A percentile compares a stretch with the other conserved stretches of the same genome.
Conservation (phyloP, 2,329 filamentous ascomycete genomes). For the Pseudogymnoascus sp. region DNA sequence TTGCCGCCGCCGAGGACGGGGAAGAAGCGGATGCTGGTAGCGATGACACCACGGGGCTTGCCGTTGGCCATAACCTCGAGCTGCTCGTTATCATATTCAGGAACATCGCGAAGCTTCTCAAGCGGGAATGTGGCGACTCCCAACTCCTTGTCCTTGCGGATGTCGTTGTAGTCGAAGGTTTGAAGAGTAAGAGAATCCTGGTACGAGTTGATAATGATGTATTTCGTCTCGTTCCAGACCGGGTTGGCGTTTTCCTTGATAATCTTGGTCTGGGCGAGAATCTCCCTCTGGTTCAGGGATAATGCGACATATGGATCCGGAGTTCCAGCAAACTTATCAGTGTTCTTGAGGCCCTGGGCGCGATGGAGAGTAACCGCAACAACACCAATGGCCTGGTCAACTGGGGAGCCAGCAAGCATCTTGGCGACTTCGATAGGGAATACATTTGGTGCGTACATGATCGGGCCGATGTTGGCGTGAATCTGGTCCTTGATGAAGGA, state of each 20-base stretch:
- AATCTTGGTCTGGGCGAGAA: conserved; percentile 82
- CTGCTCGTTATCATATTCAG: conserved; percentile 74
- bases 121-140: conserved; percentile 78
- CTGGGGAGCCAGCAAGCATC: conserved; percentile 87
- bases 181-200: conserved; percentile 79
- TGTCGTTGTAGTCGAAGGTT: conserved; percentile 89
- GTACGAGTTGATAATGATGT: conserved; percentile 87
- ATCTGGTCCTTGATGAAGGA: conserved; percentile 93
- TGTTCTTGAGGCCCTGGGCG: conserved; percentile 86
- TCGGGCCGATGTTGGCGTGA: conserved; percentile 83
- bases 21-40: conserved; percentile 87
- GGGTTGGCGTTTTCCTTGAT: conserved; percentile 78
- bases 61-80: conserved; percentile 80
- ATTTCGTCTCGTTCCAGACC: conserved; percentile 93
- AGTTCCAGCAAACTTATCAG: conserved; percentile 85
- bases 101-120: conserved; percentile 69
- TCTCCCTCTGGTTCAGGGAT: conserved; percentile 73
- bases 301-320: conserved; percentile 84
- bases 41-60: conserved; percentile 70
- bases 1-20: conserved; percentile 71
- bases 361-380: conserved; percentile 85
- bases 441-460: conserved; percentile 97
- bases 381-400: conserved; percentile 94
- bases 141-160: conserved; percentile 92
- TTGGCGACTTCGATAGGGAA: conserved; percentile 98